Percentiles rank a stretch among this genome's conserved stretches.
phyloP scores from a whole-genome alignment of 2,329 filamentous ascomycete genomes.

The Aspergillus sp. region DNA sequence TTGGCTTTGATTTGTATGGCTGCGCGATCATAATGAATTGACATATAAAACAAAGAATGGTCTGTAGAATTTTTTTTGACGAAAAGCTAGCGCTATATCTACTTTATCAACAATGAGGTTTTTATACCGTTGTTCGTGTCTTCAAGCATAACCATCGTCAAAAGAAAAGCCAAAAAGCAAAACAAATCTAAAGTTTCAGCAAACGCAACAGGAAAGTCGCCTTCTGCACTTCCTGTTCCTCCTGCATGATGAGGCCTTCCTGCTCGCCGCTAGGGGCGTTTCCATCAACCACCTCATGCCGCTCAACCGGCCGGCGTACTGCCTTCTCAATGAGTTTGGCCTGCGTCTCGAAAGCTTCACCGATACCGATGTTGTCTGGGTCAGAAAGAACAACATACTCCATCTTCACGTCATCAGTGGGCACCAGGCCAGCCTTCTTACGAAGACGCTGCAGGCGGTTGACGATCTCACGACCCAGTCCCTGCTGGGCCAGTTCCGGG shows the following conservation, averaged over 20 bases:
- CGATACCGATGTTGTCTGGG: conserved; percentile 71
- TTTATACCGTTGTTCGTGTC: neutral
- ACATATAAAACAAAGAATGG: neutral
- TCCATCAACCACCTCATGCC: conserved; percentile 60
- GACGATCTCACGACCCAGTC: conserved; percentile 86
- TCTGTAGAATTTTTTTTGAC: neutral
- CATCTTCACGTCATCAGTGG: conserved; percentile 95
- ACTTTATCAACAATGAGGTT: neutral
- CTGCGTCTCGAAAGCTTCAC: conserved; percentile 67
- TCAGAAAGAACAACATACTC: conserved; percentile 81
- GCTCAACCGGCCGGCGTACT: conserved; percentile 72
- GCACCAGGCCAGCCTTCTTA: conserved; percentile 87
- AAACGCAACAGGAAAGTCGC: conserved; percentile 75
- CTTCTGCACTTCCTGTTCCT: conserved; percentile 82
- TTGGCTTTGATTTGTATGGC: neutral
- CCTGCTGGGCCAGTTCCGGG: conserved; percentile 82
- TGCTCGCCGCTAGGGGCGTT: conserved; percentile 53
- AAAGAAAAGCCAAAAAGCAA: conserved; percentile 6
- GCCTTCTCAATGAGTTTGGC: conserved; percentile 69
- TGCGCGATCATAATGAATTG: neutral
- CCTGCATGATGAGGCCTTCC: conserved; percentile 68
- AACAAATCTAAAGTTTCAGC: conserved; percentile 61
- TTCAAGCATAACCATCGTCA: neutral
- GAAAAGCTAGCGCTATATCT: neutral
- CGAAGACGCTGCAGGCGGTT: conserved; percentile 87